phyloP scores from a whole-genome alignment of 2,329 filamentous ascomycete species.

The Ophiocordyceps sinensis region DNA sequence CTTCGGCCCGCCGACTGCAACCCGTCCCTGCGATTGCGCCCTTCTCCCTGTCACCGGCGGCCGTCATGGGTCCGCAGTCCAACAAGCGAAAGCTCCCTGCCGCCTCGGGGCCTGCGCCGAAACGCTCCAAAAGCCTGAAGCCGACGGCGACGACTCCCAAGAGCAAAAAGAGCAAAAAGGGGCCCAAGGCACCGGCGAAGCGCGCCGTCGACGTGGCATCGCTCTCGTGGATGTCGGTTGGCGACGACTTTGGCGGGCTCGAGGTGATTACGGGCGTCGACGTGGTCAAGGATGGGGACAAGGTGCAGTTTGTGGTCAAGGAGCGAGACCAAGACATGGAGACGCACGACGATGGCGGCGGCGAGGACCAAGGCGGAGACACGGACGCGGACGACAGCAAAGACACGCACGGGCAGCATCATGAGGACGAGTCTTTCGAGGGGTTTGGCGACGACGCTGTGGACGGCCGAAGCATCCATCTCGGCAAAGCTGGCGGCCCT shows the following conservation, averaged over 20 bases:
- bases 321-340: constrained; percentile 5
- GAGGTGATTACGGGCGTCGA: constrained; percentile 90
- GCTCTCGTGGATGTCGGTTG: constrained; percentile 57
- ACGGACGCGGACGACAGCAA: constrained; percentile 4
- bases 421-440: constrained; percentile 41
- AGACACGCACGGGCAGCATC: neutral
- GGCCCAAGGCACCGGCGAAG: constrained; percentile 7
- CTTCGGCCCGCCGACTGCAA: too few relatives aligned
- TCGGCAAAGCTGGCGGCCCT: constrained; percentile 16
- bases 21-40: too few relatives aligned
- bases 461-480: constrained; percentile 16
- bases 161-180: constrained; percentile 5
- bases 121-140: constrained; percentile 19
- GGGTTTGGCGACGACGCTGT: constrained; percentile 43
- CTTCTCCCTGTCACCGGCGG: neutral
- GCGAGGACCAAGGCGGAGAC: constrained; percentile 7
- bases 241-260: constrained; percentile 84
- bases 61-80: constrained; percentile 16
- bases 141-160: neutral
- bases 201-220: constrained; percentile 28
- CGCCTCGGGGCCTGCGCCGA: constrained; percentile 16
- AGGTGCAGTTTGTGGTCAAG: constrained; percentile 38
- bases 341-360: constrained; percentile 5
- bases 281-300: constrained; percentile 52
- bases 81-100: constrained; percentile 25